A percentile compares a stretch with the other conserved stretches of the same genome.
phyloP scores from a whole-genome alignment of 1,284 basidiomycete genomes.

The Apiotrichum veenhuisii region DNA sequence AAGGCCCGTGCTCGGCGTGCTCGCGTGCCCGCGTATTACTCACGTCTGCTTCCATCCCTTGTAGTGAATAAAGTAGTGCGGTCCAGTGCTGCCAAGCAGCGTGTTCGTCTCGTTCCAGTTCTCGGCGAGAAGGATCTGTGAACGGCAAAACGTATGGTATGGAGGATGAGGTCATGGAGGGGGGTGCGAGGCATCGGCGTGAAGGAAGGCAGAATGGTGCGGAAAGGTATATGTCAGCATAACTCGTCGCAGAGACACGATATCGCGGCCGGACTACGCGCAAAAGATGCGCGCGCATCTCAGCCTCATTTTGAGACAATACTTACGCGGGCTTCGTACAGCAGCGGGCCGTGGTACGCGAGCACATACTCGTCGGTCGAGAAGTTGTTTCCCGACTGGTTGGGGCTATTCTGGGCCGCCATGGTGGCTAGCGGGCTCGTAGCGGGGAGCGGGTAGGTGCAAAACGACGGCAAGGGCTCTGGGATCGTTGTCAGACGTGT shows the following conservation, averaged over 20 bases:
- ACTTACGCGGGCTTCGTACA: slow-evolving; percentile 84
- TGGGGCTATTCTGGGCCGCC: slow-evolving; percentile 13
- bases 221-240: slow-evolving; percentile 17
- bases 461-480: not conserved
- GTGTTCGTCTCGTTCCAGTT: slow-evolving; percentile 69
- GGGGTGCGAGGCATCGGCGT: not conserved
- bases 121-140: slow-evolving; percentile 70
- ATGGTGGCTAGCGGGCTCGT: slow-evolving; percentile 11
- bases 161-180: not conserved
- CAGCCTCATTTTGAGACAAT: slow-evolving; percentile 10
- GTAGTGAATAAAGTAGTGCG: slow-evolving; percentile 95
- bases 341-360: slow-evolving; percentile 89
- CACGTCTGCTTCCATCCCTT: slow-evolving; percentile 99
- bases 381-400: slow-evolving; percentile 37
- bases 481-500: slow-evolving; percentile 2
- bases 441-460: not conserved
- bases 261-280: slow-evolving; percentile 2
- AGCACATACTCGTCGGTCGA: slow-evolving; percentile 71
- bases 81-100: slow-evolving; percentile 63
- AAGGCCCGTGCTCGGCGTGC: not conserved
- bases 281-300: slow-evolving; percentile 11
- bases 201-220: too few relatives aligned
- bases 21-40: slow-evolving; percentile 45
- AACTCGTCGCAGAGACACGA: not conserved
- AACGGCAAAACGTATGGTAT: not conserved